These are phyloP conservation scores for Paramecium primaurelia DNA, from an alignment of 73 alveolate genomes.

Conservation along the genomic window DNA sequence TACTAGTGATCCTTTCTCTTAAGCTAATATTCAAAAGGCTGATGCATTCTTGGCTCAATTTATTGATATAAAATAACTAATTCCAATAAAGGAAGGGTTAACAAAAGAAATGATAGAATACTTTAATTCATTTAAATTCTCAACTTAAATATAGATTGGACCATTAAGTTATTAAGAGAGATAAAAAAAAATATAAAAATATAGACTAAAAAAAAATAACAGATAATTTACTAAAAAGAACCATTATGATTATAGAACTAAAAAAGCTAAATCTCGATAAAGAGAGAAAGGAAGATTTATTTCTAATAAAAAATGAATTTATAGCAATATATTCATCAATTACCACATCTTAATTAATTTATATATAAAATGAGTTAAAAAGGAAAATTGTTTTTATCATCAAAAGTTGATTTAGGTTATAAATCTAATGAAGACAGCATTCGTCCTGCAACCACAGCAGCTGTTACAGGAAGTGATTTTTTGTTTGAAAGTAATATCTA, in stretches of 20 bases:
- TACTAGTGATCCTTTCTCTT: not conserved
- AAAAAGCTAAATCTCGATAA: not conserved
- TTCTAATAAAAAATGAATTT: not conserved
- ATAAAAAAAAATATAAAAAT: not conserved
- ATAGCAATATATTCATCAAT: not conserved
- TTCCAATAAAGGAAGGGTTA: not conserved
- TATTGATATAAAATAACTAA: not conserved
- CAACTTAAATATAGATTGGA: not conserved
- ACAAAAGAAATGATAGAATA: not conserved
- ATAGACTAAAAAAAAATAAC: not conserved
- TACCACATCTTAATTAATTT: not conserved
- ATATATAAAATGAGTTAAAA: not conserved
- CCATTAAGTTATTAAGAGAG: not conserved
- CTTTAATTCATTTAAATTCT: not conserved
- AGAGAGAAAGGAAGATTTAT: not conserved
- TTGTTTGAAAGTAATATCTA: not conserved
- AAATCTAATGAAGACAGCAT: not conserved
- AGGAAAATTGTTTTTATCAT: not conserved
- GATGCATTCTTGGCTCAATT: not conserved
- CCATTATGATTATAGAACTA: not conserved
- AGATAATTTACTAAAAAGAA: not conserved
- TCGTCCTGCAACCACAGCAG: not conserved
- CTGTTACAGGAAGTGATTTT: not conserved
- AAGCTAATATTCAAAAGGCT: not conserved
- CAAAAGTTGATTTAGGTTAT: not conserved